Evolutionary conservation across 805 yeast genomes (phyloP).

Genomic region (Maudiozyma pseudohumilis): DNA sequence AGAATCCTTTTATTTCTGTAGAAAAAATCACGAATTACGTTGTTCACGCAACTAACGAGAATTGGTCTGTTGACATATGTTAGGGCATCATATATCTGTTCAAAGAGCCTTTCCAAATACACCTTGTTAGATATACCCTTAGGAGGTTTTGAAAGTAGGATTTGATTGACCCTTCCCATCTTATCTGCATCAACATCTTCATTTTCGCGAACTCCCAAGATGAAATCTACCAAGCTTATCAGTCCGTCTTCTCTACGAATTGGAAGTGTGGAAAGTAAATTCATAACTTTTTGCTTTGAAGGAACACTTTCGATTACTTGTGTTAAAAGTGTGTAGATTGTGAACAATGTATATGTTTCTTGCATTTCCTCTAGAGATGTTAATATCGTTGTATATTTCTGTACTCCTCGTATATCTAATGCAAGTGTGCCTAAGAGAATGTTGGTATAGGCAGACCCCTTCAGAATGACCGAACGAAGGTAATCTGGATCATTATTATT

Average conservation of each 20-base stretch:
- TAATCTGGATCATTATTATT: conserved; percentile 19
- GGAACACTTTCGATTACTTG: conserved; percentile 38
- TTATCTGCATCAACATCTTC: conserved; percentile 54
- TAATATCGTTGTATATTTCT: conserved; percentile 16
- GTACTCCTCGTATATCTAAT: conserved; percentile 18
- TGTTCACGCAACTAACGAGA: conserved; percentile 45
- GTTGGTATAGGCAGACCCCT: conserved; percentile 62
- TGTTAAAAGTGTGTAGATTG: conserved; percentile 48
- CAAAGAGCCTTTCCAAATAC: conserved; percentile 52
- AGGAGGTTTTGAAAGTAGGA: conserved; percentile 69
- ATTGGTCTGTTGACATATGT: conserved; percentile 52
- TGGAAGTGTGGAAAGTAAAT: conserved; percentile 45
- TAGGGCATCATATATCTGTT: conserved; percentile 53
- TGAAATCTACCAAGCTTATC: conserved; percentile 60
- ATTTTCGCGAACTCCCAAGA: conserved; percentile 65
- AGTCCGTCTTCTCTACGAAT: conserved; percentile 61
- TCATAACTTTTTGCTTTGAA: conserved; percentile 39
- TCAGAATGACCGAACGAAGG: conserved; percentile 35
- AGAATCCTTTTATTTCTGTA: conserved; percentile 39
- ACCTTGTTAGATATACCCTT: conserved; percentile 33
- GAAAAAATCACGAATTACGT: conserved; percentile 44
- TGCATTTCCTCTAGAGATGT: conserved; percentile 34
- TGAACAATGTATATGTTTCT: conserved; percentile 60
- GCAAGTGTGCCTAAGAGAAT: conserved; percentile 41
- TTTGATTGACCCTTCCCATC: conserved; percentile 54